Evolutionary conservation across 345 rosid genomes (phyloP).

Genomic region (Salix koriyanagi): DNA sequence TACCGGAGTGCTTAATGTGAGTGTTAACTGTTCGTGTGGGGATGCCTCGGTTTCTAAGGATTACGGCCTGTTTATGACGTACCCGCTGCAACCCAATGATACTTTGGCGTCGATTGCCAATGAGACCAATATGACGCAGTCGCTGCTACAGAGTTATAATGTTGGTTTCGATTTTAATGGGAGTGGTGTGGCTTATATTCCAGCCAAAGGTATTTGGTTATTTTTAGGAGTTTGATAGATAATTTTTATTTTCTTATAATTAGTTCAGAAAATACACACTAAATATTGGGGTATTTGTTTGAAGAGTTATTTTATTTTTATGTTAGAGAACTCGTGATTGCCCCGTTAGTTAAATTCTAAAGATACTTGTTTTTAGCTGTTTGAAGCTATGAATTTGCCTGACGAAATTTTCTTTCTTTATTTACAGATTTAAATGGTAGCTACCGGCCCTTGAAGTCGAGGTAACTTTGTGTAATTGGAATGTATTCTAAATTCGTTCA

Average conservation of each 20-base stretch:
- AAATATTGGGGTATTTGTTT: not conserved
- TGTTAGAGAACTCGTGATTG: no score
- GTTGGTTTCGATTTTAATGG: constrained; percentile 57
- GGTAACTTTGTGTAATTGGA: constrained; percentile 31
- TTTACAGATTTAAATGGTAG: constrained; percentile 52
- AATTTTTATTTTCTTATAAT: not conserved
- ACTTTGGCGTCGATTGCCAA: constrained; percentile 43
- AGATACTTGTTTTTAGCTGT: not conserved
- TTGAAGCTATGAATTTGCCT: constrained; percentile 3
- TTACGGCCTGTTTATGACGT: constrained; percentile 61
- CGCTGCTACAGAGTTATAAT: constrained; percentile 53
- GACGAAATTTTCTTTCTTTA: constrained; percentile 8
- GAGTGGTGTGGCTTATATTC: constrained; percentile 64
- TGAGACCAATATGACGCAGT: constrained; percentile 25
- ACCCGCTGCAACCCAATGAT: constrained; percentile 60
- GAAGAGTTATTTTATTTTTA: not conserved
- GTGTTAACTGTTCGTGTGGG: constrained; percentile 78
- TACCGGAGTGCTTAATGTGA: constrained; percentile 39
- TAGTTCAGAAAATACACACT: not conserved
- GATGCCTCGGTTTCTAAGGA: constrained; percentile 37
- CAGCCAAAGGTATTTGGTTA: constrained; percentile 48
- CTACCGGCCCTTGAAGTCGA: constrained; percentile 48
- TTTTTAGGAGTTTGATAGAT: not conserved
- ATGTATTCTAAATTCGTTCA: not conserved
- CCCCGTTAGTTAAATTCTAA: not conserved